A percentile compares a stretch with the other conserved stretches of the same genome.
phyloP scores from a whole-genome alignment of 169 alveolate genomes.

The Cryptosporidium bovis region DNA sequence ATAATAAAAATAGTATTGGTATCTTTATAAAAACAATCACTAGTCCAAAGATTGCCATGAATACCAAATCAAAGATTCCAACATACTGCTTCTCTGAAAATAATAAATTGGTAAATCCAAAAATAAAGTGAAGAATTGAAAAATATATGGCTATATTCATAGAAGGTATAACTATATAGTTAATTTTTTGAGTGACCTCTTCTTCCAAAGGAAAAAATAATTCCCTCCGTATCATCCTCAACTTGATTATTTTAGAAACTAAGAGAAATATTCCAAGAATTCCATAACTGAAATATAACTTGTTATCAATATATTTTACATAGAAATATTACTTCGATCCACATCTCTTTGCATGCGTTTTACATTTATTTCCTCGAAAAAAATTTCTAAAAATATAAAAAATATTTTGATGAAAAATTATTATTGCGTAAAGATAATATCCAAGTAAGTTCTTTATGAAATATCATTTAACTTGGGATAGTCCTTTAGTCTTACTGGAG shows the following conservation, averaged over 20 bases:
- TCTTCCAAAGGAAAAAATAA: slow-evolving; percentile 24
- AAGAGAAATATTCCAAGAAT: no score
- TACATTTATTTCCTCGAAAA: no score
- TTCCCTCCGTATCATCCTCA: not conserved
- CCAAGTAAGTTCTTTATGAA: no score
- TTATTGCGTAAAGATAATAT: no score
- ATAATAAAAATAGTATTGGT: slow-evolving; percentile 16
- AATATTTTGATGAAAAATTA: no score
- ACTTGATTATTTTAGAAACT: no score
- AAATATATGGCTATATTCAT: slow-evolving; percentile 9
- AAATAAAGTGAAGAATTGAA: not conserved
- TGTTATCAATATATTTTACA: no score
- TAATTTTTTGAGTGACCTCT: not conserved
- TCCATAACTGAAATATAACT: no score
- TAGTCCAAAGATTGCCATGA: slow-evolving; percentile 8
- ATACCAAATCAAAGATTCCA: slow-evolving; percentile 33
- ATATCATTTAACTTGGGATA: not conserved
- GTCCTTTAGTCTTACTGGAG: not conserved
- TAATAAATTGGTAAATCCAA: slow-evolving; percentile 25
- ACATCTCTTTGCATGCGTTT: no score
- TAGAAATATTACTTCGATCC: no score
- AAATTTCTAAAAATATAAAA: no score
- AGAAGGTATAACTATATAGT: not conserved
- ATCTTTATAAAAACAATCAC: not conserved
- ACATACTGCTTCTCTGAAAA: not conserved